Evolutionary conservation across 331 rosid genomes (phyloP).

Genomic region (Telfairia occidentalis): DNA sequence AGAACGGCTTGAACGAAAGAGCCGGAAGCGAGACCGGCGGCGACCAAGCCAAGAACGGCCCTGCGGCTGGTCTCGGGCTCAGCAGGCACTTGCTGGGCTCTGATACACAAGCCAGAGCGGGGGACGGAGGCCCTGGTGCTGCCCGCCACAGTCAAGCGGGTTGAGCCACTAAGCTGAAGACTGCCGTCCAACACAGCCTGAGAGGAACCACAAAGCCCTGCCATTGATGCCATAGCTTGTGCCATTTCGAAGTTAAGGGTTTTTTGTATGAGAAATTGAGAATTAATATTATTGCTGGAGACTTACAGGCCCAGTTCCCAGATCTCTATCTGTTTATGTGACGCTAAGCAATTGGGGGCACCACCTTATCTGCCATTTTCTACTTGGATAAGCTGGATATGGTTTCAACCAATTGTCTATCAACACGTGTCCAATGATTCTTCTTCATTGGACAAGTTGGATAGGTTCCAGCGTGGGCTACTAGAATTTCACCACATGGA

Average conservation of each 20-base stretch:
- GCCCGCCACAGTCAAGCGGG: constrained; percentile 33
- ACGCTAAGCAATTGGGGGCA: constrained; percentile 21
- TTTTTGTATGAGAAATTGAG: constrained; percentile 5
- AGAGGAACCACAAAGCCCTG: constrained; percentile 66
- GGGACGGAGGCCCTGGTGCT: constrained; percentile 21
- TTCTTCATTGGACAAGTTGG: constrained; percentile 35
- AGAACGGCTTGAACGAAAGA: constrained; percentile 80
- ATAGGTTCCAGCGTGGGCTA: constrained; percentile 39
- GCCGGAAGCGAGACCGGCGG: constrained; percentile 68
- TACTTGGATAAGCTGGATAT: constrained; percentile 63
- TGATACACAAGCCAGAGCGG: constrained; percentile 33
- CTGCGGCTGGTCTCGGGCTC: constrained; percentile 64
- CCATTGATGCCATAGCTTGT: constrained; percentile 84
- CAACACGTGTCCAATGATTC: neutral
- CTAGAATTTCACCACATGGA: constrained; percentile 29
- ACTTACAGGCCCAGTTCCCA: too few relatives aligned
- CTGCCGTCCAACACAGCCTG: constrained; percentile 72
- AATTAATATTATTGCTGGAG: constrained; percentile 23
- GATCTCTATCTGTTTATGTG: constrained; percentile 33
- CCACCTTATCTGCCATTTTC: constrained; percentile 62
- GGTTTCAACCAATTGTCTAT: constrained; percentile 28
- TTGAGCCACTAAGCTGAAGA: constrained; percentile 49
- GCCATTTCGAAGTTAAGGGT: constrained; percentile 7
- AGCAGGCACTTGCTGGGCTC: constrained; percentile 46
- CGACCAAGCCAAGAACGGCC: constrained; percentile 62